A percentile compares a stretch with the other conserved stretches of the same genome.
These are phyloP conservation scores for Collybia mongolica DNA, from an alignment of 768 basidiomycete genomes.

Conservation along the genomic window DNA sequence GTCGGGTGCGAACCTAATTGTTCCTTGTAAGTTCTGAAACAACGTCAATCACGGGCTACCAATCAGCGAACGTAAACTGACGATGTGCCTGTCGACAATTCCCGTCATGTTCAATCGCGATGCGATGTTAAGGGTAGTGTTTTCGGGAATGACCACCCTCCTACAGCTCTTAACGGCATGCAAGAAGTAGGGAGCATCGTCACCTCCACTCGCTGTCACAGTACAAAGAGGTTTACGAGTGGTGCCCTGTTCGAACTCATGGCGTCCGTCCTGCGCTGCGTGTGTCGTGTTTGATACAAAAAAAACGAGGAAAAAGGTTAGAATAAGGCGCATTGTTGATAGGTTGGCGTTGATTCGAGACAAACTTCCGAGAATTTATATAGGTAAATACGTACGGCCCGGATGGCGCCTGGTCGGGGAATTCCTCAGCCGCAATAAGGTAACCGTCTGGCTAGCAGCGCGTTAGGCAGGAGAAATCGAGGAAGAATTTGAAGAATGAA, in stretches of 20 bases:
- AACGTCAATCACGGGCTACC: no score
- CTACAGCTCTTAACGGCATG: constrained; percentile 38
- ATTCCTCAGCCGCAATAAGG: no score
- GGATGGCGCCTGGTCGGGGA: no score
- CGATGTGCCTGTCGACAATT: constrained; percentile 46
- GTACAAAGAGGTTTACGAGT: constrained; percentile 29
- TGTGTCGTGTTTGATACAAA: constrained; percentile 1
- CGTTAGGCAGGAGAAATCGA: no score
- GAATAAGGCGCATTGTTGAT: no score
- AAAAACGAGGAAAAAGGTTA: not conserved
- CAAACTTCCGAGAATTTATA: no score
- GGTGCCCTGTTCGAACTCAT: not conserved
- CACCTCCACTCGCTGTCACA: constrained; percentile 41
- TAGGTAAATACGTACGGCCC: no score
- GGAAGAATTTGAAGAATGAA: no score
- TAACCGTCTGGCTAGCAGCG: no score
- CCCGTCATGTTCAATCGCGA: constrained; percentile 56
- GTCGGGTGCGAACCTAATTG: constrained; percentile 47
- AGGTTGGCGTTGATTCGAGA: no score
- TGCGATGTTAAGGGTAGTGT: constrained; percentile 48
- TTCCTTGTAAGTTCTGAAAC: constrained; percentile 46
- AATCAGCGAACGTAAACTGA: no score
- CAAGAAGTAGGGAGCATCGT: constrained; percentile 50
- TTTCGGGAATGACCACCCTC: constrained; percentile 41
- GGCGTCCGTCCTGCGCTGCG: not conserved